phyloP scores from a whole-genome alignment of 2,329 filamentous ascomycete species.

The Ilyonectria sp. region DNA sequence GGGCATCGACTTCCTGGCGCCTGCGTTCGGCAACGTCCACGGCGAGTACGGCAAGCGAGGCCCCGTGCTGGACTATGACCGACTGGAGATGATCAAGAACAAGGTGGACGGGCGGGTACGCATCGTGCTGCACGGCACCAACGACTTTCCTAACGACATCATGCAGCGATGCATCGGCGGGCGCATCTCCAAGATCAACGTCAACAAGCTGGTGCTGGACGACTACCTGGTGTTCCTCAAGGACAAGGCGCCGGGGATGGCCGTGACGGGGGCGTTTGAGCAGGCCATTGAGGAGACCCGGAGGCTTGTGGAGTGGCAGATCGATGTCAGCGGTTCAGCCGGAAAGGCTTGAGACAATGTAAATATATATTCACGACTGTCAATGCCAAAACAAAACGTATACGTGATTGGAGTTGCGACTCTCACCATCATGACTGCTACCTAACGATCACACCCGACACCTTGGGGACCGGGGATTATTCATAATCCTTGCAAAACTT shows the following conservation, averaged over 20 bases:
- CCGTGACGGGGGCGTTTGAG: conserved; percentile 52
- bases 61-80: conserved; percentile 69
- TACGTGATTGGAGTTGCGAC: background rate
- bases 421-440: no score
- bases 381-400: background rate
- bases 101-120: conserved; percentile 58
- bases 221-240: conserved; percentile 34
- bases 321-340: conserved; percentile 27
- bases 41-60: conserved; percentile 79
- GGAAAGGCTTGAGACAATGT: conserved; percentile 17
- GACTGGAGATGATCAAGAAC: conserved; percentile 55
- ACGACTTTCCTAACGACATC: conserved; percentile 66
- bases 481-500: no score
- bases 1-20: conserved; percentile 82
- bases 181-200: conserved; percentile 70
- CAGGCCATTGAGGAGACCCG: conserved; percentile 43
- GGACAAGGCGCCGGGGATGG: conserved; percentile 19
- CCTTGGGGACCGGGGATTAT: no score
- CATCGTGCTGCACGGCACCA: conserved; percentile 69
- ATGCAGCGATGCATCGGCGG: conserved; percentile 65
- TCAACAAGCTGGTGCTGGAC: conserved; percentile 67
- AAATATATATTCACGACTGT: background rate
- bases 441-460: no score
- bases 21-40: conserved; percentile 84
- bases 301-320: conserved; percentile 34